Conservation (phyloP, 495 filamentous ascomycete genomes). For the Aspergillus carlsbadensis region DNA sequence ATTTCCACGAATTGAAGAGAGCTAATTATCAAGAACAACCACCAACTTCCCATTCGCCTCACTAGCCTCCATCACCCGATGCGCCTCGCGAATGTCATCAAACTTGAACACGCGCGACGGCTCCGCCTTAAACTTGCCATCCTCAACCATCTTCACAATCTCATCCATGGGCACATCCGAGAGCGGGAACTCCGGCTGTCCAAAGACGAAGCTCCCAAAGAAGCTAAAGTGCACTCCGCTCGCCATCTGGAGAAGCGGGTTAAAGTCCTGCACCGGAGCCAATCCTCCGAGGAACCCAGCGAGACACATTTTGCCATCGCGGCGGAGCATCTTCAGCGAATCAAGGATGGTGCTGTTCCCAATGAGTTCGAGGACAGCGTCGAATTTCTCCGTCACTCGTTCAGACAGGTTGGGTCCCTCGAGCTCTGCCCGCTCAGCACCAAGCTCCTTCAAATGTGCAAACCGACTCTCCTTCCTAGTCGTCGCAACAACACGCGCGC, state of each 20-base stretch:
- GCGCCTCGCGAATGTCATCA: conserved; percentile 35
- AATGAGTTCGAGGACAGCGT: conserved; percentile 43
- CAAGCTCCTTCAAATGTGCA: conserved; percentile 27
- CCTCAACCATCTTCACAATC: conserved; percentile 34
- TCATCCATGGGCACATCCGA: conserved; percentile 43
- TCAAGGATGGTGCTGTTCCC: conserved; percentile 45
- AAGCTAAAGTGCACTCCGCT: conserved; percentile 52
- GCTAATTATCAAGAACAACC: conserved; percentile 14
- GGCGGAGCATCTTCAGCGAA: conserved; percentile 31
- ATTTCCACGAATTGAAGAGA: too few species aligned
- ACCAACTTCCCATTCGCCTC: conserved; percentile 39
- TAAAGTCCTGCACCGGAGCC: conserved; percentile 45
- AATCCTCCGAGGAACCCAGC: conserved; percentile 49
- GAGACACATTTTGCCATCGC: conserved; percentile 39
- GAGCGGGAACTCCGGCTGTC: conserved; percentile 39
- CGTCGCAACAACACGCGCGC: conserved; percentile 41
- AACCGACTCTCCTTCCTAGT: conserved; percentile 31
- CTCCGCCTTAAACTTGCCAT: conserved; percentile 27
- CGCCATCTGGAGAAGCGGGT: conserved; percentile 46
- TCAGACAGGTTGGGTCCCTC: conserved; percentile 24
- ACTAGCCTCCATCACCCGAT: conserved; percentile 31
- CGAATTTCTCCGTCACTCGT: conserved; percentile 28
- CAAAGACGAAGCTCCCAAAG: conserved; percentile 44
- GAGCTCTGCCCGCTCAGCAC: conserved; percentile 26
- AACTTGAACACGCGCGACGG: conserved; percentile 32